Evolutionary conservation across 257 asterid genomes (phyloP).

Genomic region (Misopates orontium): DNA sequence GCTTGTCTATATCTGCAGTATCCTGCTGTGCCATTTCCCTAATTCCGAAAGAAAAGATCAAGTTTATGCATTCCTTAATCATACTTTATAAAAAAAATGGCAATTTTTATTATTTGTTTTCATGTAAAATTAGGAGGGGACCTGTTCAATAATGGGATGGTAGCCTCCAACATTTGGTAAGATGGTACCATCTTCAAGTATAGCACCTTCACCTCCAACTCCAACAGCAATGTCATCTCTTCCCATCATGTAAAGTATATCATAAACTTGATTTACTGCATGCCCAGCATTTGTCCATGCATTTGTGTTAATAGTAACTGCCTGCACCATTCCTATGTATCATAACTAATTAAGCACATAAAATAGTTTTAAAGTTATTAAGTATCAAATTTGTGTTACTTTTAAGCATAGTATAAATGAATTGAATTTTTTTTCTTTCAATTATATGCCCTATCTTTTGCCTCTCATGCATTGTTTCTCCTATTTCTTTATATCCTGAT

Average conservation of each 20-base stretch:
- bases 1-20: constrained; percentile 87
- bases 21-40: constrained; percentile 76
- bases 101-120: no score
- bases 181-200: constrained; percentile 70
- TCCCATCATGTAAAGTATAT: constrained; percentile 90
- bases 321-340: constrained; percentile 40
- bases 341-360: no score
- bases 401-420: no score
- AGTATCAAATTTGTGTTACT: no score
- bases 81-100: no score
- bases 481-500: no score
- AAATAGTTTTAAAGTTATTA: no score
- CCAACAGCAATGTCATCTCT: constrained; percentile 85
- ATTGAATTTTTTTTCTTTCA: no score
- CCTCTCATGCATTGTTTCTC: no score
- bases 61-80: background rate
- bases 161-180: constrained; percentile 80
- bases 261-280: constrained; percentile 75
- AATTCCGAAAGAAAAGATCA: constrained; percentile 10
- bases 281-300: constrained; percentile 83
- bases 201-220: constrained; percentile 90
- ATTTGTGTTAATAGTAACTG: constrained; percentile 66
- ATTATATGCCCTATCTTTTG: no score
- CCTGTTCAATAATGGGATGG: constrained; percentile 90
- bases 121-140: constrained; percentile 2